A percentile compares a stretch with the other conserved stretches of the same genome.
Evolutionary conservation across 352 stramenopile genomes (phyloP).

Genomic region (Peronospora tabacina): DNA sequence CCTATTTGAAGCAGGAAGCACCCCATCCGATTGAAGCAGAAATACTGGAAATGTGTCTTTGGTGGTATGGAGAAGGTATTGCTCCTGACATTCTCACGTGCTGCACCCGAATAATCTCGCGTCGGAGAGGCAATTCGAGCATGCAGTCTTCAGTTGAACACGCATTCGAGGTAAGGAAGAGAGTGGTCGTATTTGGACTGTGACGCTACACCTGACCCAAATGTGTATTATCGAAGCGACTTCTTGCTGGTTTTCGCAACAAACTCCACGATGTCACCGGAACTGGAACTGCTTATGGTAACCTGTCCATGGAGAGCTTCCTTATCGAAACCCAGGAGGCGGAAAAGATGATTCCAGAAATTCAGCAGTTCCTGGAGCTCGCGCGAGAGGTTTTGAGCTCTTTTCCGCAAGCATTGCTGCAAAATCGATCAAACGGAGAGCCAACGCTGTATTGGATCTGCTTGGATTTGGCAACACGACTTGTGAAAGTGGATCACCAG

Average conservation of each 20-base stretch:
- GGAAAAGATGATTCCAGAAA: conserved; percentile 35
- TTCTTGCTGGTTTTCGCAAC: conserved; percentile 31
- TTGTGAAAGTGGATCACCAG: conserved; percentile 54
- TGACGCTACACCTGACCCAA: background rate
- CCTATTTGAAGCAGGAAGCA: conserved; percentile 14
- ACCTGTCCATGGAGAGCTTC: conserved; percentile 30
- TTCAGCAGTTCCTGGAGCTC: conserved; percentile 51
- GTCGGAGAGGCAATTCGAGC: conserved; percentile 25
- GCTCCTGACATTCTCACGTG: conserved; percentile 39
- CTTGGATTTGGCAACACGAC: conserved; percentile 36
- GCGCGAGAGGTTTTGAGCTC: conserved; percentile 31
- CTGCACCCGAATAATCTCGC: conserved; percentile 32
- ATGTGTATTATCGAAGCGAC: conserved; percentile 16
- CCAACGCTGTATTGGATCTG: conserved; percentile 35
- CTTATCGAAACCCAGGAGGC: conserved; percentile 30
- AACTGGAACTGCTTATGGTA: conserved; percentile 9
- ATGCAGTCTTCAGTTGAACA: conserved; percentile 25
- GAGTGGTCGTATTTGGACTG: background rate
- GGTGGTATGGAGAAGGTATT: conserved; percentile 39
- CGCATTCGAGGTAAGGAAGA: conserved; percentile 24
- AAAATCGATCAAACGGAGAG: conserved; percentile 16
- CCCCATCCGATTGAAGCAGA: conserved; percentile 27
- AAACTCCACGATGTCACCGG: conserved; percentile 39
- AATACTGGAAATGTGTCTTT: conserved; percentile 36
- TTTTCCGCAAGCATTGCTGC: conserved; percentile 35